Base-by-base conservation (phyloP, 2,329 filamentous ascomycete species). In the Arachnomyces sp. region DNA sequence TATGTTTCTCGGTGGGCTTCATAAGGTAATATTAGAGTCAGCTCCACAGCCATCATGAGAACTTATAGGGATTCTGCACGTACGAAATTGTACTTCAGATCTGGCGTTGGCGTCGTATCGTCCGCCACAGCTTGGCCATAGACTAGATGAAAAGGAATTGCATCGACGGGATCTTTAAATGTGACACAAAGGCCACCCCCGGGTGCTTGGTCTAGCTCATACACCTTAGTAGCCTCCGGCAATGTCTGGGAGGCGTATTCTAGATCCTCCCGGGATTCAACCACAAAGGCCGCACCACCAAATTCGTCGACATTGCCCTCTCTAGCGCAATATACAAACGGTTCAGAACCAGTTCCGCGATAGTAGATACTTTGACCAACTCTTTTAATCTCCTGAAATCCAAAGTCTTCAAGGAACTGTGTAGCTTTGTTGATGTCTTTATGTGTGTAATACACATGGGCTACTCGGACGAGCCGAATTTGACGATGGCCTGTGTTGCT, bases 391-490 rank as follows among this genome's bases (percentile, higher is more conserved):
- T 68, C 51, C 34, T 61, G 55, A 59, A 68, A 63, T 16, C 66
- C 66, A 47, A 69, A 69, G 44, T 69, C 66, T 50, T 49, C 50
- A 4, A 37, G 55, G 51, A 68, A 75, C 2, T 54, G 64, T 3
- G 67, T 72, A 32, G 74, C 73, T 41, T 63, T 55, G 15, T 63
- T 57, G 3, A 75, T 55, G 42, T 75, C 65, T 0, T 70, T 67
- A 45, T 75, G 72, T 43, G 74, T 71, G 49, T 76, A 76, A 1
- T 71, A 63, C 70, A 75, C 73, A 44, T 75, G 72, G 2, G 63
- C 62, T 3, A 74, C 44, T 42, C 68, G 69, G 5, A 61, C 65
- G 14, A 76, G 52, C 42, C 66, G 62, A 47, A 75, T 63, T 44
- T 73, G 71, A 21, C 21, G 5, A 9, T 25, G 21, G 21, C 21